phyloP scores from a whole-genome alignment of 2,329 filamentous ascomycete species.

The Cercospora citrullina region DNA sequence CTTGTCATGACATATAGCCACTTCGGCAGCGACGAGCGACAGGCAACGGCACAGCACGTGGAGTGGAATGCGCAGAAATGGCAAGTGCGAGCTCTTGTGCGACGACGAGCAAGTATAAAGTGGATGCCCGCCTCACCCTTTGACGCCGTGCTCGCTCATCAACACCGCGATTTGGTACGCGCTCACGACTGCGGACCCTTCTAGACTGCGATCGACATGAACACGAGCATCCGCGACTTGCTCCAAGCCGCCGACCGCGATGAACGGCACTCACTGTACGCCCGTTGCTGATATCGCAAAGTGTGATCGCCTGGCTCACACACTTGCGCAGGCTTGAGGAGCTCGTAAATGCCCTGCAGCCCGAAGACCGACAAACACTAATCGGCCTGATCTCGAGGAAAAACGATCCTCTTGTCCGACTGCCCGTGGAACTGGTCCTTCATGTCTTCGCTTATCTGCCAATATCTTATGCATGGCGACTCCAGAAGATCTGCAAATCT shows the following conservation, averaged over 20 bases:
- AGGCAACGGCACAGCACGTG: slow-evolving; percentile 7
- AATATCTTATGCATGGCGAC: slow-evolving; percentile 33
- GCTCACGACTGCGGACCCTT: background rate
- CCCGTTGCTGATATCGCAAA: background rate
- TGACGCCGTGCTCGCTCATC: slow-evolving; percentile 4
- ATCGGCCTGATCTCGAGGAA: slow-evolving; percentile 14
- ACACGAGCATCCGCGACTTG: slow-evolving; percentile 3
- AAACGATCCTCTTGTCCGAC: slow-evolving; percentile 39
- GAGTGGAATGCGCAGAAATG: background rate
- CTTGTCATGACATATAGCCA: background rate
- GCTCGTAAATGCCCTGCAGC: slow-evolving; percentile 16
- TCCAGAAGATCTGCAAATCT: slow-evolving; percentile 36
- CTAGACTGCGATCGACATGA: background rate
- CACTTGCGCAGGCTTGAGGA: slow-evolving; percentile 18
- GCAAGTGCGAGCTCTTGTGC: background rate
- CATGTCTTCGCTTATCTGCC: slow-evolving; percentile 38
- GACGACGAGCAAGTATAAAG: background rate
- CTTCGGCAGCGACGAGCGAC: background rate
- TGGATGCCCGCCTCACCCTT: slow-evolving; percentile 3
- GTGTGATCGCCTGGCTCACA: background rate
- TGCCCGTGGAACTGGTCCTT: slow-evolving; percentile 43
- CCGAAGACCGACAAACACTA: slow-evolving; percentile 20
- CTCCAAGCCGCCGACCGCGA: background rate
- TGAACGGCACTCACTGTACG: slow-evolving; percentile 1
- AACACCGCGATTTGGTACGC: background rate